Percentiles rank a stretch among this genome's conserved stretches.
Evolutionary conservation across 2,329 filamentous ascomycete species (phyloP).

Genomic region (Fusarium citri): DNA sequence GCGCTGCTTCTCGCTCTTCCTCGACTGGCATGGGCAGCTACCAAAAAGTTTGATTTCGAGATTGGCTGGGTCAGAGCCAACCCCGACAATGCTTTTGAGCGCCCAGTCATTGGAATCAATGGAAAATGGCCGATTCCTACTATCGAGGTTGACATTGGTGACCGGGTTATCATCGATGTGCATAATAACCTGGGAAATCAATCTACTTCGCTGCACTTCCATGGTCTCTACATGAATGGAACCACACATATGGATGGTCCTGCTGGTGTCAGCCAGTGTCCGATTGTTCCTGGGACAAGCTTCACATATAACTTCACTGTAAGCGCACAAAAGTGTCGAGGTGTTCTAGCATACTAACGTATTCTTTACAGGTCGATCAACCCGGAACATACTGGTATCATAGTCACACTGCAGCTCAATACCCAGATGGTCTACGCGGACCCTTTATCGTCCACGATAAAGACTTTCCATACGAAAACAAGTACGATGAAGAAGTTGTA

Average conservation of each 20-base stretch:
- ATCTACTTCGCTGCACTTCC: conserved; percentile 74
- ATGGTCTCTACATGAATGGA: conserved; percentile 77
- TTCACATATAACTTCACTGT: conserved; percentile 79
- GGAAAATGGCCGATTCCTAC: conserved; percentile 78
- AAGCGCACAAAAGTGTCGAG: conserved; percentile 20
- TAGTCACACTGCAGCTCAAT: conserved; percentile 74
- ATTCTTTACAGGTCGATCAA: conserved; percentile 63
- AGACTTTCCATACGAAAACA: conserved; percentile 64
- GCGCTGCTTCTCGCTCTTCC: conserved; percentile 35
- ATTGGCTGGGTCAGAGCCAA: conserved; percentile 78
- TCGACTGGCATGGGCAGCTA: conserved; percentile 51
- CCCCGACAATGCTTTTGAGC: conserved; percentile 72
- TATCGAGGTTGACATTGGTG: conserved; percentile 72
- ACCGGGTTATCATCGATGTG: conserved; percentile 68
- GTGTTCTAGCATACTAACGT: neutral
- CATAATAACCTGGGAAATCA: conserved; percentile 72
- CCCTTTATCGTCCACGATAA: conserved; percentile 74
- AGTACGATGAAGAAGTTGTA: conserved; percentile 72
- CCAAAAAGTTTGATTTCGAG: conserved; percentile 72
- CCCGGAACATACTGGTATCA: conserved; percentile 86
- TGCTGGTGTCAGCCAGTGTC: conserved; percentile 72
- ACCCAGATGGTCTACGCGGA: conserved; percentile 75
- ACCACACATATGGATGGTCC: conserved; percentile 79
- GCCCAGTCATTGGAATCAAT: conserved; percentile 81
- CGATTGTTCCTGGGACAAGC: conserved; percentile 69